These are phyloP conservation scores for Cyberlindnera meyerae DNA, from an alignment of 805 yeast genomes.

Conservation along the genomic window DNA sequence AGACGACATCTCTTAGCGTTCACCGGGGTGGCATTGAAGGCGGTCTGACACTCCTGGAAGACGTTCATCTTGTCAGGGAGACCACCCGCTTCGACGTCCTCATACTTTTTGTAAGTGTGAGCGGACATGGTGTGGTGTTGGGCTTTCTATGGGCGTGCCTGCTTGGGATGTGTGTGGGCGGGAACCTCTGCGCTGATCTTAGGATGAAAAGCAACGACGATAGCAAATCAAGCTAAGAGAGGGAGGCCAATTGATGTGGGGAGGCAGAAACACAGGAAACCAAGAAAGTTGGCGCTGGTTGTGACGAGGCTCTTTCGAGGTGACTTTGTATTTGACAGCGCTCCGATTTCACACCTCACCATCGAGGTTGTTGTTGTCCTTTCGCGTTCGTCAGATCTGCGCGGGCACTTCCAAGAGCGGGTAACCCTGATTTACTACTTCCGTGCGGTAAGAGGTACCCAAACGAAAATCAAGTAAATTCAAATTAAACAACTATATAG, in stretches of 20 bases:
- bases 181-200: conserved; percentile 1
- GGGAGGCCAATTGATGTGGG: too few relatives aligned
- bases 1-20: conserved; percentile 82
- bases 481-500: too few relatives aligned
- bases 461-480: too few relatives aligned
- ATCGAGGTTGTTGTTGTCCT: conserved; percentile 10
- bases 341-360: neutral
- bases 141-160: too few relatives aligned
- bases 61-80: conserved; percentile 95
- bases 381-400: conserved; percentile 8
- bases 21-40: conserved; percentile 87
- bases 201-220: neutral
- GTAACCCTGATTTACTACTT: too few relatives aligned
- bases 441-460: too few relatives aligned
- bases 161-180: conserved; percentile 1
- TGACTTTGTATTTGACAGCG: neutral
- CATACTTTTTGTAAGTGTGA: conserved; percentile 76
- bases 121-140: conserved; percentile 67
- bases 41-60: conserved; percentile 89
- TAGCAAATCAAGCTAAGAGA: too few relatives aligned
- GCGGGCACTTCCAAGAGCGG: conserved; percentile 1
- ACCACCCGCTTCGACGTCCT: conserved; percentile 61
- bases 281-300: too few relatives aligned
- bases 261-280: too few relatives aligned
- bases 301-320: too few relatives aligned